These are phyloP conservation scores for Quercus aquifolioides DNA, from an alignment of 306 rosid genomes.

Conservation along the genomic window DNA sequence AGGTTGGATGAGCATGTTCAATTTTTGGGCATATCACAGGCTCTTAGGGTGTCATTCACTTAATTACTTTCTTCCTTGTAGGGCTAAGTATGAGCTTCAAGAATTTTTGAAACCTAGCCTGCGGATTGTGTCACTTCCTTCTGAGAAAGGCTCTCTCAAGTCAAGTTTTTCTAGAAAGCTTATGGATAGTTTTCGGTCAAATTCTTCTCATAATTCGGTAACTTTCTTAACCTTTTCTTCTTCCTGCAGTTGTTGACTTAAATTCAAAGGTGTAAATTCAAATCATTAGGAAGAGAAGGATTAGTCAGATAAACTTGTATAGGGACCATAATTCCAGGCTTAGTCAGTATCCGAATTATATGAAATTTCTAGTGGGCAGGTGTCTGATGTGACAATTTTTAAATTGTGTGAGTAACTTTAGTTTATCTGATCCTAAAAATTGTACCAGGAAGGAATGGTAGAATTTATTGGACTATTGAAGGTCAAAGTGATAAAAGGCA, in stretches of 20 bases:
- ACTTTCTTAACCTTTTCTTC: constrained; percentile 21
- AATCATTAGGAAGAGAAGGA: constrained; percentile 4
- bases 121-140: constrained; percentile 63
- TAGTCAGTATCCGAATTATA: constrained; percentile 9
- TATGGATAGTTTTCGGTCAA: constrained; percentile 53
- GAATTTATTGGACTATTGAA: constrained; percentile 91
- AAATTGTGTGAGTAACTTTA: background rate
- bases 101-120: constrained; percentile 92
- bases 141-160: constrained; percentile 45
- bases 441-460: constrained; percentile 83
- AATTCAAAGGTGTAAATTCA: background rate
- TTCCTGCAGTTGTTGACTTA: constrained; percentile 18
- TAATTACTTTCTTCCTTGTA: constrained; percentile 33
- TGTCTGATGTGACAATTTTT: background rate
- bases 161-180: constrained; percentile 55
- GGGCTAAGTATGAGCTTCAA: constrained; percentile 90
- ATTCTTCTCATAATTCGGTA: constrained; percentile 56
- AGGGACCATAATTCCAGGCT: constrained; percentile 3
- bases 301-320: background rate
- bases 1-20: constrained; percentile 2
- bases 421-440: constrained; percentile 38
- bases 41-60: constrained; percentile 13
- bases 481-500: constrained; percentile 85
- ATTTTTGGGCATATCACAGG: constrained; percentile 9
- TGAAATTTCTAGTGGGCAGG: background rate